phyloP scores from a whole-genome alignment of 139 green algal genomes.

The Asterochloris erici region DNA sequence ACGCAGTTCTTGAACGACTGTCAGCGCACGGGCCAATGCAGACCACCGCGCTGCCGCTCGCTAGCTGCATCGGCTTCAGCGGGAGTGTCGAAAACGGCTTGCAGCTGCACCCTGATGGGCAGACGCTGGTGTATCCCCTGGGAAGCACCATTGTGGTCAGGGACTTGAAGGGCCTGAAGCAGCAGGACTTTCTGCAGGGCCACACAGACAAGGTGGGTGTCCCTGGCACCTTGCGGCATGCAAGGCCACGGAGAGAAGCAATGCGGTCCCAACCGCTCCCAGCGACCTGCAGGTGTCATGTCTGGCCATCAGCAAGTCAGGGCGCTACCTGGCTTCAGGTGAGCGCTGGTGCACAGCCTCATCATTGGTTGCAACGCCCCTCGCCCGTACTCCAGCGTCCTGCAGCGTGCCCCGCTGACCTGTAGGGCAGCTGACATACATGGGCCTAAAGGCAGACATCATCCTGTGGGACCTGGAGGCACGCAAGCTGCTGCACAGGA shows the following conservation, averaged over 20 bases:
- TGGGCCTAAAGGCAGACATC: slow-evolving; percentile 83
- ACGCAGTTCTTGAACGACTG: no score
- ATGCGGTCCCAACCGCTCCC: no score
- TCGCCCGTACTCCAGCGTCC: no score
- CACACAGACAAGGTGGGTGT: slow-evolving; percentile 38
- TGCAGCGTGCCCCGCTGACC: neutral
- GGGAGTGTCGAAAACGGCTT: slow-evolving; percentile 64
- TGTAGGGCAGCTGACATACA: slow-evolving; percentile 75
- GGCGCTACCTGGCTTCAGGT: slow-evolving; percentile 69
- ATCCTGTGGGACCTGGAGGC: slow-evolving; percentile 82
- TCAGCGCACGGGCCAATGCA: no score
- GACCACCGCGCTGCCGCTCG: neutral
- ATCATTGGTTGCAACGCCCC: no score
- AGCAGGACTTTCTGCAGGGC: slow-evolving; percentile 47
- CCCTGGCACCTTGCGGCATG: no score
- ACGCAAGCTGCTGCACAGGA: slow-evolving; percentile 55
- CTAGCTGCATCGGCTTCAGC: slow-evolving; percentile 56
- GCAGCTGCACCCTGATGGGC: slow-evolving; percentile 64
- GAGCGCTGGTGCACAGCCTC: no score
- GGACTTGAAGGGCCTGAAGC: slow-evolving; percentile 44
- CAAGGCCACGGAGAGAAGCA: no score
- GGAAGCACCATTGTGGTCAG: slow-evolving; percentile 75
- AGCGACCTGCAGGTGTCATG: slow-evolving; percentile 61
- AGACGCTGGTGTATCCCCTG: slow-evolving; percentile 76
- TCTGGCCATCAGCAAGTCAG: slow-evolving; percentile 61